Evolutionary conservation across 2,329 filamentous ascomycete genomes (phyloP).

Genomic region (Dactylellina leptospora): DNA sequence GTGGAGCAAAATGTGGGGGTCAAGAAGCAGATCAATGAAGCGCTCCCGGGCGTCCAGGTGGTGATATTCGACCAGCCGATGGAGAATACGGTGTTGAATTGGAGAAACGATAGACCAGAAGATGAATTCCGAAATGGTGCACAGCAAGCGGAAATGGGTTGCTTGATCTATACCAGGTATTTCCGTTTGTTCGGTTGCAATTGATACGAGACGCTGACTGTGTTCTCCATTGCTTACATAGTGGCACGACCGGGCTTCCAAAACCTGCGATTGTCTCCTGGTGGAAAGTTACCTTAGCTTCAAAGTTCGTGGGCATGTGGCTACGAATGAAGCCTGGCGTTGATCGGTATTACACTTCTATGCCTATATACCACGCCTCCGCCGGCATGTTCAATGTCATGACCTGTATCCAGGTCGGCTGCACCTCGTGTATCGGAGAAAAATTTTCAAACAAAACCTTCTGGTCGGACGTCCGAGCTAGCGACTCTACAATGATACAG

Average conservation of each 20-base stretch:
- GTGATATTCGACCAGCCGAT: slow-evolving; percentile 70
- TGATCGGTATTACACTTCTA: slow-evolving; percentile 81
- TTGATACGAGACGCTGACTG: too few species aligned
- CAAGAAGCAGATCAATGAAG: slow-evolving; percentile 54
- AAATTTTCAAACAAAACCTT: slow-evolving; percentile 81
- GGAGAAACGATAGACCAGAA: slow-evolving; percentile 55
- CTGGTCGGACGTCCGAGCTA: slow-evolving; percentile 77
- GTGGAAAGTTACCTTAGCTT: slow-evolving; percentile 70
- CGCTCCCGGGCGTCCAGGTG: slow-evolving; percentile 61
- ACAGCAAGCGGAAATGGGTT: slow-evolving; percentile 68
- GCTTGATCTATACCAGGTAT: slow-evolving; percentile 76
- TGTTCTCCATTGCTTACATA: too few species aligned
- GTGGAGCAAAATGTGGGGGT: slow-evolving; percentile 65
- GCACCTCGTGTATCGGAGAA: slow-evolving; percentile 75
- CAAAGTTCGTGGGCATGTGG: slow-evolving; percentile 66
- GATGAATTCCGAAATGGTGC: slow-evolving; percentile 52
- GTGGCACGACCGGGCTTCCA: slow-evolving; percentile 83
- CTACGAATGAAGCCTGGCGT: slow-evolving; percentile 66
- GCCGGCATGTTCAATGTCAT: slow-evolving; percentile 75
- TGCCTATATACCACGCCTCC: slow-evolving; percentile 89
- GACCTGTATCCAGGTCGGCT: slow-evolving; percentile 69
- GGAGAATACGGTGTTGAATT: slow-evolving; percentile 66
- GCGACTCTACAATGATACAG: slow-evolving; percentile 78
- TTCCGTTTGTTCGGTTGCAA: too few species aligned
- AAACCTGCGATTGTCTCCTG: slow-evolving; percentile 81